Base-by-base conservation (phyloP, 1,139 yeast species). In the Wickerhamomyces sp. region DNA sequence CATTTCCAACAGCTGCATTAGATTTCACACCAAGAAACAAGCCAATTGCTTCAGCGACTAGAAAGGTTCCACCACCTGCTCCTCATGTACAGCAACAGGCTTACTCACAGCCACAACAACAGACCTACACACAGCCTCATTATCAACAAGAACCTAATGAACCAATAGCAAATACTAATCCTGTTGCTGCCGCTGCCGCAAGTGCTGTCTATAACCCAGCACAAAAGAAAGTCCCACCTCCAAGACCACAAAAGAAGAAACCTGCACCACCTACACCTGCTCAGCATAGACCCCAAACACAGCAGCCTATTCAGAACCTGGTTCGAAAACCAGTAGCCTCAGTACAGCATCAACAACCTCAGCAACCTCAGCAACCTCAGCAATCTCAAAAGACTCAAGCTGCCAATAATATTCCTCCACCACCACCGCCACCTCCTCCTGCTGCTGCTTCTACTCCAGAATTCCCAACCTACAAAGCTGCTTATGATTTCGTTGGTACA, bases 401-500 rank as follows among this genome's bases (percentile, higher is more conserved):
- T 40, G 48, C 48, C 7, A 45, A 51, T n/a, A n/a, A n/a, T n/a
- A n/a, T n/a, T n/a, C n/a, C n/a, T n/a, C 28, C 7, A 51, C 52
- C 10, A 55, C 68, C 73, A 1, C 76, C 82, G 3, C 83, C 95
- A 5, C 82, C 94, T 1, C 79, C 85, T 1, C 76, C 85, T 9
- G 74, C 81, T 0, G 70, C 78, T 0, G 67, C 69, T 6, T 65
- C 72, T 3, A 67, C 72, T 37, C 89, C 95, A 1, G 70, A 79
- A 41, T 76, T 69, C 56, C 96, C 97, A 22, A 81, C 86, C 3
- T 94, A 72, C 60, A 81, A 79, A 54, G 98, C 95, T 0, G 77
- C 89, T 43, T 94, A 85, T 58, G 97, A 89, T 52, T 94, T 86
- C 61, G 83, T 81, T 26, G 97, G 97, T 13, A 75, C 89, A 3